Conservation (phyloP, 2,329 filamentous ascomycete species). For the Chrysoporthe austroafricana region DNA sequence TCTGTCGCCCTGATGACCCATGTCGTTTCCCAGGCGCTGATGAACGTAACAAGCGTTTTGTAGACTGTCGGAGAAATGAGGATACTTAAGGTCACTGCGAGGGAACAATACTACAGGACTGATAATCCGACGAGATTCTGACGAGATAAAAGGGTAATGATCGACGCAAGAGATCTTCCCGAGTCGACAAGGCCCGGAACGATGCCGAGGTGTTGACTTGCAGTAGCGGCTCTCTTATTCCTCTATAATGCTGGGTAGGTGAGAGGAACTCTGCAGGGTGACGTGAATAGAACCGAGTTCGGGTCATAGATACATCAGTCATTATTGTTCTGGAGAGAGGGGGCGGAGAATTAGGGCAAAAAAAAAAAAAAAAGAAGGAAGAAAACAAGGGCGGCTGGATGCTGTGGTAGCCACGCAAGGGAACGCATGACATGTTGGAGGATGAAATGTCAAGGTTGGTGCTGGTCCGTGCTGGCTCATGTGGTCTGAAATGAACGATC, state of each 20-base stretch:
- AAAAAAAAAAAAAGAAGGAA: background rate
- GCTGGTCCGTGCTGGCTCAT: background rate
- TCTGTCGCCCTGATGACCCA: constrained; percentile 2
- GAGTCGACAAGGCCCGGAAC: constrained; percentile 2
- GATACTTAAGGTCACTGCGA: background rate
- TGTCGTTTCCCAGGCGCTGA: background rate
- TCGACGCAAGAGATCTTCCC: background rate
- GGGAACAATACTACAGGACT: background rate
- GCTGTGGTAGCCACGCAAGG: background rate
- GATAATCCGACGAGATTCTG: background rate
- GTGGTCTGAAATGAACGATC: constrained; percentile 3
- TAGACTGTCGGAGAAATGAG: constrained; percentile 7
- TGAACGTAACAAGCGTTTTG: background rate
- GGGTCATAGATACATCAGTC: background rate
- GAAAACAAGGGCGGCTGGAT: background rate
- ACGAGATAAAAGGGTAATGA: background rate
- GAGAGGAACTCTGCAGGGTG: background rate
- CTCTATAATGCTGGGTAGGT: background rate
- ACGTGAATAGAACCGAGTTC: background rate
- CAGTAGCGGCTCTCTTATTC: constrained; percentile 5
- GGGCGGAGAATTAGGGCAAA: background rate
- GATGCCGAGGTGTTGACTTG: background rate
- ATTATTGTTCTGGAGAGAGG: background rate
- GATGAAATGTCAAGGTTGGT: background rate
- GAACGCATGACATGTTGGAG: background rate